Conservation (phyloP, 495 filamentous ascomycete species). For the Copromyces sp. region DNA sequence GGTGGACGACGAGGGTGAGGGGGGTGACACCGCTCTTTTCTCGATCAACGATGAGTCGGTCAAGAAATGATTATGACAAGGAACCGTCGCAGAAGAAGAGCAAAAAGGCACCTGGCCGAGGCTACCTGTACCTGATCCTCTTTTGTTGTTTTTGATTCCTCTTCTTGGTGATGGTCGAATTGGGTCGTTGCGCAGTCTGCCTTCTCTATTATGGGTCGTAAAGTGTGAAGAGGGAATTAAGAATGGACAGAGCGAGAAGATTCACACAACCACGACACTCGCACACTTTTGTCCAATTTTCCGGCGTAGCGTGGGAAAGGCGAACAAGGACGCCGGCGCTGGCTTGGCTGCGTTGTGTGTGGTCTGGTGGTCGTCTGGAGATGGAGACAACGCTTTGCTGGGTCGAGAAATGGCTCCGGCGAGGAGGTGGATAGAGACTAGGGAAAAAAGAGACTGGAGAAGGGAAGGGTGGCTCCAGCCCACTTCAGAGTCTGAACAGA, state of each 20-base stretch:
- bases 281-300: neutral
- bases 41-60: constrained; percentile 22
- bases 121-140: neutral
- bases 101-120: neutral
- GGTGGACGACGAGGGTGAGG: constrained; percentile 6
- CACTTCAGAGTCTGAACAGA: neutral
- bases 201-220: neutral
- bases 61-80: constrained; percentile 25
- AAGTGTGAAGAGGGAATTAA: neutral
- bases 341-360: neutral
- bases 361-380: neutral
- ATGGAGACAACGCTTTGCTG: neutral
- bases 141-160: neutral
- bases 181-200: neutral
- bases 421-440: neutral
- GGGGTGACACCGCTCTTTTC: constrained; percentile 31
- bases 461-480: neutral
- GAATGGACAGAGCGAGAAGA: neutral
- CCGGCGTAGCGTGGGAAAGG: neutral
- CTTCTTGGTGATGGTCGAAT: neutral
- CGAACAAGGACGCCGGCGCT: neutral
- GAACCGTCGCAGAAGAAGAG: neutral
- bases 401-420: neutral
- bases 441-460: neutral
- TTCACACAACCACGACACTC: neutral